Conservation (phyloP, 2,329 filamentous ascomycete species). For the Penicillium brevicompactum region DNA sequence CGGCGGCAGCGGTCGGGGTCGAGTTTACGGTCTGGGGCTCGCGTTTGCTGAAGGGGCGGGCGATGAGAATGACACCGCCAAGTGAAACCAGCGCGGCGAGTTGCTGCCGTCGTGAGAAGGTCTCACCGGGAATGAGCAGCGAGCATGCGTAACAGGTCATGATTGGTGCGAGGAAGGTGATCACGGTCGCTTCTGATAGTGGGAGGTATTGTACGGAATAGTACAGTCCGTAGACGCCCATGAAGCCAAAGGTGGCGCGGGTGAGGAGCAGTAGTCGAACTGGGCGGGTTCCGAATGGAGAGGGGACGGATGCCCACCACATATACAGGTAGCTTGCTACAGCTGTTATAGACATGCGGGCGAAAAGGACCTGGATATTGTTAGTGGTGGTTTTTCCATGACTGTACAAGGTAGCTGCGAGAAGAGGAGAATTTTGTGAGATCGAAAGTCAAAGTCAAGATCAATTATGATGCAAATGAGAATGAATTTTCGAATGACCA, state of each 20-base stretch:
- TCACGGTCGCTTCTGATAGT: constrained; percentile 82
- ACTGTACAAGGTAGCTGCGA: background rate
- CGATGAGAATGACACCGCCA: constrained; percentile 79
- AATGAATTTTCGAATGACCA: background rate
- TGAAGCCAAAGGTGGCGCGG: constrained; percentile 71
- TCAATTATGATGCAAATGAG: background rate
- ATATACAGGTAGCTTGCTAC: constrained; percentile 71
- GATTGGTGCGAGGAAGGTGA: constrained; percentile 82
- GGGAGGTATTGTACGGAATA: constrained; percentile 76
- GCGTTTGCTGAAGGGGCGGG: constrained; percentile 58
- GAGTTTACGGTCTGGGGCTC: constrained; percentile 8
- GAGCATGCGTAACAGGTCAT: constrained; percentile 80
- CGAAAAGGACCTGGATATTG: constrained; percentile 66
- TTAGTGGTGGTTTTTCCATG: background rate
- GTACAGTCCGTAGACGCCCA: constrained; percentile 79
- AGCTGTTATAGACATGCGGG: constrained; percentile 74
- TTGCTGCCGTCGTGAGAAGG: constrained; percentile 76
- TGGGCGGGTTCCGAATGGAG: constrained; percentile 68
- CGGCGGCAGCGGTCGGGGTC: constrained; percentile 19
- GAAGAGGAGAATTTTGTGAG: background rate
- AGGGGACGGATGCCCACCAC: constrained; percentile 67
- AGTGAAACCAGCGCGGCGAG: constrained; percentile 75
- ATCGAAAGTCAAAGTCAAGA: background rate
- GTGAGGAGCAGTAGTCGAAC: constrained; percentile 69
- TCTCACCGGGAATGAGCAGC: constrained; percentile 68